Base-by-base conservation (phyloP, 2,329 filamentous ascomycete species). In the Colletotrichum sp. region DNA sequence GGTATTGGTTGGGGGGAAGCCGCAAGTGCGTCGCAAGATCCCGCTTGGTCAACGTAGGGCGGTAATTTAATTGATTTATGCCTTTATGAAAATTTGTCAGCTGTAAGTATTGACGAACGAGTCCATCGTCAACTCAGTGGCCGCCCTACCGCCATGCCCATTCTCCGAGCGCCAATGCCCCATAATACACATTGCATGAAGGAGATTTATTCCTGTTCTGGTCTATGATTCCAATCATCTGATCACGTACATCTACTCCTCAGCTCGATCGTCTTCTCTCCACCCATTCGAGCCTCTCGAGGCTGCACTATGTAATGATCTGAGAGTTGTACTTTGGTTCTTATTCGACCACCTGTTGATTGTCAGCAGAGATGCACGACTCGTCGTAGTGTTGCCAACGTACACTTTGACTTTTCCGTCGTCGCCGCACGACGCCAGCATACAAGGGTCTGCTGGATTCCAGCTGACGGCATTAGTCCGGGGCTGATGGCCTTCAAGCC, bases 361-460 rank as follows among this genome's bases (percentile, higher is more conserved):
- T 32, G 70, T 71, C 25, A 75, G 69, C 36, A 58, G 55, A 22
- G 60, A 36, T 4, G 32, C 34, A 39, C 30, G 25, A 15, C 39
- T 65, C 15, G 13, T 28, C 8, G 22, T 30, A 34, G 13, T 48
- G 43, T 34, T 25, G 25, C 56, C 18, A 75, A 87, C 94, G 88
- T 88, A 98, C 94, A 99, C 96, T 85, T 94, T 93, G 78, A 98
- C 93, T 82, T 91, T 93, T 70, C 90, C 89, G 81, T 98, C 97
- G 83, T 99, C 97, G 22, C 96, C 96, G 74, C 95, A 96, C 15
- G 96, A 96, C 18, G 96, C 97, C 84, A 98, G 95, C 87, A 98
- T 93, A 76, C 91, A 91, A 1, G 95, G 93, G 81, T 98, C 92
- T 13, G 87, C 89, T 2, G 97, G 96, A 80, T 96, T 97, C 96